phyloP scores from a whole-genome alignment of 179 eudicot species.

The Pouteria campechiana region DNA sequence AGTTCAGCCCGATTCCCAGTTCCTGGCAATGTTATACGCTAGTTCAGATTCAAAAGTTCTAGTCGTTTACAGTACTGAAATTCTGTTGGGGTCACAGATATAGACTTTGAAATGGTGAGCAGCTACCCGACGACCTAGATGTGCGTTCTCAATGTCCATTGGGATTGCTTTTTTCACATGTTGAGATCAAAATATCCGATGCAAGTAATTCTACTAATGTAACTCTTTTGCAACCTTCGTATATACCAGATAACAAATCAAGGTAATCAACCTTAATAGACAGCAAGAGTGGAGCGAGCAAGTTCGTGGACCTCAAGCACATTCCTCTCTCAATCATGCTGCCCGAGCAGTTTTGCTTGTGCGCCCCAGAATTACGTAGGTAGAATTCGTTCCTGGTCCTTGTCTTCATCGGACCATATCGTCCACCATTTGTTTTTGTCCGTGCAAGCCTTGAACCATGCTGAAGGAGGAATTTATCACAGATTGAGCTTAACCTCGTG shows the following conservation, averaged over 20 bases:
- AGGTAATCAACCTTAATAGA: slow-evolving; percentile 39
- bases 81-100: slow-evolving; percentile 29
- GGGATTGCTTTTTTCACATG: slow-evolving; percentile 60
- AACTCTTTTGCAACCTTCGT: slow-evolving; percentile 34
- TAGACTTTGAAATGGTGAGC: slow-evolving; percentile 65
- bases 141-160: slow-evolving; percentile 46
- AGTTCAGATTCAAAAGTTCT: slow-evolving; percentile 33
- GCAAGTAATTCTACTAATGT: slow-evolving; percentile 62
- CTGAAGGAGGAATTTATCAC: too few species aligned
- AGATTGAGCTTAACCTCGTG: too few species aligned
- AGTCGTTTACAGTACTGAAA: slow-evolving; percentile 14
- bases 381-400: too few species aligned
- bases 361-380: too few species aligned
- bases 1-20: slow-evolving; percentile 43
- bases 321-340: slow-evolving; percentile 61
- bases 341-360: too few species aligned
- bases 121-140: slow-evolving; percentile 64
- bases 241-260: slow-evolving; percentile 27
- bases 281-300: slow-evolving; percentile 74
- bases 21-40: slow-evolving; percentile 29
- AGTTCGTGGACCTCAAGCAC: slow-evolving; percentile 48
- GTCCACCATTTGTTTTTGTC: too few species aligned
- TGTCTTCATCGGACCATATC: too few species aligned
- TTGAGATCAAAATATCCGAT: slow-evolving; percentile 50
- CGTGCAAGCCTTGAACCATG: too few species aligned